Percentiles rank a stretch among this genome's conserved stretches.
Conservation (phyloP, 2,329 filamentous ascomycete species). For the Arthroderma sp. region DNA sequence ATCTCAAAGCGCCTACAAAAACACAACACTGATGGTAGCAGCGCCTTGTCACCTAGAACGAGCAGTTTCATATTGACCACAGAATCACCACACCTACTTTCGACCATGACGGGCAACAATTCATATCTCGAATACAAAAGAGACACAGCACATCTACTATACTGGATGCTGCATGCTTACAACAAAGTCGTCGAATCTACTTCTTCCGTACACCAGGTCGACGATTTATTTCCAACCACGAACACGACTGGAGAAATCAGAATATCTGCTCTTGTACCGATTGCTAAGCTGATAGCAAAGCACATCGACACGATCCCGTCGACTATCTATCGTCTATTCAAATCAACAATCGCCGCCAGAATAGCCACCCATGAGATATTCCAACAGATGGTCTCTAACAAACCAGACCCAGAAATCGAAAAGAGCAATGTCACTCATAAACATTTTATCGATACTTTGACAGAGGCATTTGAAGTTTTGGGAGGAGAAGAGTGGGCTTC, state of each 20-base stretch:
- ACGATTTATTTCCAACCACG: slow-evolving; percentile 6
- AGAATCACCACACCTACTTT: too few species aligned
- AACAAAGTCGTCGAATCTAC: slow-evolving; percentile 22
- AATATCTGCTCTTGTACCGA: slow-evolving; percentile 24
- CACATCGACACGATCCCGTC: slow-evolving; percentile 22
- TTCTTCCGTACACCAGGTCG: too few species aligned
- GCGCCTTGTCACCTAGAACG: too few species aligned
- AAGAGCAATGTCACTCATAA: slow-evolving; percentile 30
- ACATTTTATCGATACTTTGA: slow-evolving; percentile 32
- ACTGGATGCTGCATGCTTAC: slow-evolving; percentile 21
- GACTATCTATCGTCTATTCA: slow-evolving; percentile 25
- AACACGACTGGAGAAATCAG: slow-evolving; percentile 28
- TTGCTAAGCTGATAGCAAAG: slow-evolving; percentile 30
- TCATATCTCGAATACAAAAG: slow-evolving; percentile 28
- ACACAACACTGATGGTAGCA: too few species aligned
- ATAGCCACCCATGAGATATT: slow-evolving; percentile 19
- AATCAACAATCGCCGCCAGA: slow-evolving; percentile 27
- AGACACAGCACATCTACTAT: slow-evolving; percentile 25
- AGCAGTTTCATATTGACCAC: too few species aligned
- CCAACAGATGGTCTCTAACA: slow-evolving; percentile 19
- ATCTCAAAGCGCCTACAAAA: too few species aligned
- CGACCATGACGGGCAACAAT: slow-evolving; percentile 13
- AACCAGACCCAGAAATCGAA: slow-evolving; percentile 24
- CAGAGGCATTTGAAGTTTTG: slow-evolving; percentile 23
- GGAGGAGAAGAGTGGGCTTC: slow-evolving; percentile 20